These are phyloP conservation scores for Fusarium musae DNA, from an alignment of 2,329 filamentous ascomycete species.

Conservation along the genomic window DNA sequence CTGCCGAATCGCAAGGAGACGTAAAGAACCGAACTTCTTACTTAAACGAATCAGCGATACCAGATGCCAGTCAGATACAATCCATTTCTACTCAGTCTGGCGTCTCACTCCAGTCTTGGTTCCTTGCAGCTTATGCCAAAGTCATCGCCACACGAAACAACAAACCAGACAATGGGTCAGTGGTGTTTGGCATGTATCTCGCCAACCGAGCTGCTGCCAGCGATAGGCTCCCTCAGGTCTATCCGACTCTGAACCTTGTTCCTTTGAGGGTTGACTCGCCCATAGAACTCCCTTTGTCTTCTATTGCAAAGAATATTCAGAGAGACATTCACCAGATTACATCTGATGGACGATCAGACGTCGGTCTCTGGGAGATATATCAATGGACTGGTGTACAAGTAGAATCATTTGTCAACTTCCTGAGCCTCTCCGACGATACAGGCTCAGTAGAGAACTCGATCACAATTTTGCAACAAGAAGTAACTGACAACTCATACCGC, in stretches of 20 bases:
- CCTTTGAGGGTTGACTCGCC: constrained; percentile 69
- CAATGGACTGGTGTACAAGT: constrained; percentile 79
- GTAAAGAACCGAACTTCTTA: constrained; percentile 34
- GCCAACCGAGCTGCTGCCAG: constrained; percentile 74
- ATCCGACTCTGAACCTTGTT: constrained; percentile 83
- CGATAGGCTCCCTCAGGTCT: constrained; percentile 59
- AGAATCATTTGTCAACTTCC: constrained; percentile 84
- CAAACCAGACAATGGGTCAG: constrained; percentile 15
- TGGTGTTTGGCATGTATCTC: constrained; percentile 83
- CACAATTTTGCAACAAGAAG: constrained; percentile 1
- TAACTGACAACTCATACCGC: not conserved
- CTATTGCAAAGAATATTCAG: constrained; percentile 72
- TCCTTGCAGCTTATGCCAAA: constrained; percentile 78
- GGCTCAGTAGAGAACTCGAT: not conserved
- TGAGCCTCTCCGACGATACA: constrained; percentile 61
- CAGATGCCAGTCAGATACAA: constrained; percentile 48
- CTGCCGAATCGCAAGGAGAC: not conserved
- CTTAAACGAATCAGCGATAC: constrained; percentile 62
- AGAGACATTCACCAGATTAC: constrained; percentile 72
- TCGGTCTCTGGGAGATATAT: constrained; percentile 76
- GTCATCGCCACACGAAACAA: constrained; percentile 50
- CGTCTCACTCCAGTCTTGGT: constrained; percentile 76
- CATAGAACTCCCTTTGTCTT: constrained; percentile 50
- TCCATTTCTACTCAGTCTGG: constrained; percentile 60
- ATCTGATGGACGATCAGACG: constrained; percentile 61